Evolutionary conservation across 169 alveolate genomes (phyloP).

Genomic region (Fabrea salina): DNA sequence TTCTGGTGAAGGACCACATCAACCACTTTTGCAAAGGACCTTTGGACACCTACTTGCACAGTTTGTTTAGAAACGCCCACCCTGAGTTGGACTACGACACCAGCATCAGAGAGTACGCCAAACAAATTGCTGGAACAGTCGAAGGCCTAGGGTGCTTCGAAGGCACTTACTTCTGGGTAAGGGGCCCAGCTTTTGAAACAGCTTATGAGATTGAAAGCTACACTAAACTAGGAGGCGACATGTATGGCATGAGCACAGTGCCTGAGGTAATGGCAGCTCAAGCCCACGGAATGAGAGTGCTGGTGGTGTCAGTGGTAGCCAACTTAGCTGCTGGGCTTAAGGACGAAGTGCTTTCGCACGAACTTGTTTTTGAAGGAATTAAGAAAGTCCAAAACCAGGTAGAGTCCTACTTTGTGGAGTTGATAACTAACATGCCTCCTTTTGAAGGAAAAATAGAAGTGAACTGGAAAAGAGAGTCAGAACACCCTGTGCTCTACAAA

Average conservation of each 20-base stretch:
- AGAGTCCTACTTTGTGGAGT: background rate
- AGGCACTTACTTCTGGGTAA: slow-evolving; percentile 27
- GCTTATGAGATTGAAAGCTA: slow-evolving; percentile 14
- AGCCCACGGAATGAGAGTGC: slow-evolving; percentile 22
- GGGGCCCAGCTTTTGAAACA: slow-evolving; percentile 19
- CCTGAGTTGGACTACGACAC: background rate
- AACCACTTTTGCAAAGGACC: slow-evolving; percentile 3
- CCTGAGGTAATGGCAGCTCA: slow-evolving; percentile 23
- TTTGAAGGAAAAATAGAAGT: slow-evolving; percentile 1
- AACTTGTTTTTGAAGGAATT: background rate
- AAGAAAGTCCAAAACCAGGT: background rate
- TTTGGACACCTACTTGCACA: slow-evolving; percentile 7
- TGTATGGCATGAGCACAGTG: slow-evolving; percentile 20
- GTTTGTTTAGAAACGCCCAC: background rate
- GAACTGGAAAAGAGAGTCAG: background rate
- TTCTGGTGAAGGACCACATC: slow-evolving; percentile 1
- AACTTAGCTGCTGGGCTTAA: slow-evolving; percentile 8
- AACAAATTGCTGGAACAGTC: background rate
- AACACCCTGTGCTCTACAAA: background rate
- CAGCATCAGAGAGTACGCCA: background rate
- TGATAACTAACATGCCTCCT: background rate
- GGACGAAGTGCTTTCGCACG: slow-evolving; percentile 4
- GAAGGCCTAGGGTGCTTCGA: background rate
- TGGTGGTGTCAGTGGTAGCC: background rate
- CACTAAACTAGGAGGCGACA: slow-evolving; percentile 1